Percentiles rank a stretch among this genome's conserved stretches.
These are phyloP conservation scores for Globisporangium parvum DNA, from an alignment of 352 stramenopile genomes.

Conservation along the genomic window DNA sequence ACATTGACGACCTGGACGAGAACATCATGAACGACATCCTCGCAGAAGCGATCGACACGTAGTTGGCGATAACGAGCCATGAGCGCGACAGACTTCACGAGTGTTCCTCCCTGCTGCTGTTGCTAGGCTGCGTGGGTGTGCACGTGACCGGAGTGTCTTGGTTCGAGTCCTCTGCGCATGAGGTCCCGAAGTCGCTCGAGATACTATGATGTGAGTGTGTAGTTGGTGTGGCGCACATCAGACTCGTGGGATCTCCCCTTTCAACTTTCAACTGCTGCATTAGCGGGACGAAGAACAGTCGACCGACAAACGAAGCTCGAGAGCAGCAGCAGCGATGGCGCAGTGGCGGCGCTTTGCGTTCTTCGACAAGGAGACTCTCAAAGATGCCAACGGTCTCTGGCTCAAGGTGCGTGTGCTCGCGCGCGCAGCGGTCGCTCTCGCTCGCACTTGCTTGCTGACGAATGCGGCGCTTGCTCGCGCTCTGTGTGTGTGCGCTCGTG, in stretches of 20 bases:
- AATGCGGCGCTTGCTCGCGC: not conserved
- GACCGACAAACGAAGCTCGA: not conserved
- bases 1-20: constrained; percentile 58
- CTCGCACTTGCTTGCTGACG: constrained; percentile 6
- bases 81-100: too few species aligned
- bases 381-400: constrained; percentile 75
- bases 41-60: constrained; percentile 15
- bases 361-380: constrained; percentile 87
- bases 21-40: constrained; percentile 64
- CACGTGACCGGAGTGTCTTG: too few species aligned
- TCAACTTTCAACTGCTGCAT: not conserved
- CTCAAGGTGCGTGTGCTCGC: constrained; percentile 53
- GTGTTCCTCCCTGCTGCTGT: too few species aligned
- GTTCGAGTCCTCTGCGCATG: too few species aligned
- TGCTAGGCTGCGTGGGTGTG: too few species aligned
- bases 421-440: not conserved
- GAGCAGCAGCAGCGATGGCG: constrained; percentile 42
- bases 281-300: not conserved
- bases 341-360: constrained; percentile 88
- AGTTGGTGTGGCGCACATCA: too few species aligned
- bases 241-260: not conserved
- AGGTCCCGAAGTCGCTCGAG: too few species aligned
- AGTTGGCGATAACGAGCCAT: not conserved
- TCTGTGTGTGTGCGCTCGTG: constrained; percentile 1
- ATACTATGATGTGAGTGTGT: too few species aligned